Conservation (phyloP, 78 protist species). For the Paratrimastix pyriformis region DNA sequence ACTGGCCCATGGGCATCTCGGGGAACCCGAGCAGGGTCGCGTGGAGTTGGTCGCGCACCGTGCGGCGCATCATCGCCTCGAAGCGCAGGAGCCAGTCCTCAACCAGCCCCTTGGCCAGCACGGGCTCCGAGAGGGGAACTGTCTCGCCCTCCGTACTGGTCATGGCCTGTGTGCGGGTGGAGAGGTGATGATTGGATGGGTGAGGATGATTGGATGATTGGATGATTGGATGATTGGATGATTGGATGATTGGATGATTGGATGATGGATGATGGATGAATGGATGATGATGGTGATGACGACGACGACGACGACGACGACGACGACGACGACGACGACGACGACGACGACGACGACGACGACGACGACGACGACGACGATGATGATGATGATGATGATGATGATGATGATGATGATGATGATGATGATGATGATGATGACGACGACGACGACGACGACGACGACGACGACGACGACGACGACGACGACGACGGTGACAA, state of each 20-base stretch:
- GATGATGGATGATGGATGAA: no score
- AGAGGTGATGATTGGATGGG: no score
- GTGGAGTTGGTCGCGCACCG: conserved; percentile 32
- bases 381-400: neutral
- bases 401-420: neutral
- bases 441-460: no score
- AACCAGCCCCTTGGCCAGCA: conserved; percentile 37
- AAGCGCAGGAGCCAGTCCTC: conserved; percentile 52
- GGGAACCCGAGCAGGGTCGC: conserved; percentile 15
- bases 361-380: neutral
- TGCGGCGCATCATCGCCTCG: conserved; percentile 28
- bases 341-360: neutral
- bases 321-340: neutral
- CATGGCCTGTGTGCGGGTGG: neutral
- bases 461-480: no score
- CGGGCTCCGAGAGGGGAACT: neutral
- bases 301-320: neutral
- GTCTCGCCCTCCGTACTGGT: neutral
- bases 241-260: no score
- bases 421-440: neutral
- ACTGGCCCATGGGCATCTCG: neutral
- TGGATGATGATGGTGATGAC: no score
- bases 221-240: no score
- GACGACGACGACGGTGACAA: no score
- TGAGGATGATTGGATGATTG: no score